Conservation (phyloP, 2,329 filamentous ascomycete genomes). For the Phialocephala sp. region DNA sequence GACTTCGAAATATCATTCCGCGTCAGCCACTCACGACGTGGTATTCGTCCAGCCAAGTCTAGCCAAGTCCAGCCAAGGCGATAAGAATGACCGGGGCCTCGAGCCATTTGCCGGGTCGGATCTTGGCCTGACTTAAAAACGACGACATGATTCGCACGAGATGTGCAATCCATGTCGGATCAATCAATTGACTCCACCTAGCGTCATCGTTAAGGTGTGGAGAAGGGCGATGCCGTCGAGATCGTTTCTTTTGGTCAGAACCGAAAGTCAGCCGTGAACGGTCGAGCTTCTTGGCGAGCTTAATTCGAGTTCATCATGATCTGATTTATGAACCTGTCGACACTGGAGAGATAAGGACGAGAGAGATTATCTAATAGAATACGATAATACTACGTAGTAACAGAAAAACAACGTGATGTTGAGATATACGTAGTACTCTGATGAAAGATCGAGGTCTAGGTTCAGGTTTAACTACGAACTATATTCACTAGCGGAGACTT, state of each 20-base stretch:
- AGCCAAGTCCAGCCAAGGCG: slow-evolving; percentile 5
- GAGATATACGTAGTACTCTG: neutral
- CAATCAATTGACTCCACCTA: slow-evolving; percentile 11
- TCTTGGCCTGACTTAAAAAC: neutral
- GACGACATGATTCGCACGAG: neutral
- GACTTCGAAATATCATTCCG: slow-evolving; percentile 4
- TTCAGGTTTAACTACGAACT: neutral
- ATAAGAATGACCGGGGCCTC: slow-evolving; percentile 13
- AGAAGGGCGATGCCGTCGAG: neutral
- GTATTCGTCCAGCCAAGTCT: neutral
- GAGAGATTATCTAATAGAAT: neutral
- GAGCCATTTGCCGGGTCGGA: slow-evolving; percentile 6
- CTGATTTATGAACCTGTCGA: too few species aligned
- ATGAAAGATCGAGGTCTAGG: neutral
- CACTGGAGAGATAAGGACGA: neutral
- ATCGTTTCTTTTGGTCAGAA: neutral
- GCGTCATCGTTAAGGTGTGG: slow-evolving; percentile 11
- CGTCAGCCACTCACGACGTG: neutral
- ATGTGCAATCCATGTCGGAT: slow-evolving; percentile 1
- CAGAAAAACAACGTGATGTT: neutral
- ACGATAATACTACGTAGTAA: neutral
- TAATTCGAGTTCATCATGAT: slow-evolving; percentile 4
- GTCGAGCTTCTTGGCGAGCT: slow-evolving; percentile 5
- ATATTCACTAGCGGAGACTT: neutral
- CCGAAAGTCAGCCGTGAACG: neutral